These are phyloP conservation scores for Schoenoplectus triqueter DNA, from an alignment of 202 grass and related monocot genomes.

Conservation along the genomic window DNA sequence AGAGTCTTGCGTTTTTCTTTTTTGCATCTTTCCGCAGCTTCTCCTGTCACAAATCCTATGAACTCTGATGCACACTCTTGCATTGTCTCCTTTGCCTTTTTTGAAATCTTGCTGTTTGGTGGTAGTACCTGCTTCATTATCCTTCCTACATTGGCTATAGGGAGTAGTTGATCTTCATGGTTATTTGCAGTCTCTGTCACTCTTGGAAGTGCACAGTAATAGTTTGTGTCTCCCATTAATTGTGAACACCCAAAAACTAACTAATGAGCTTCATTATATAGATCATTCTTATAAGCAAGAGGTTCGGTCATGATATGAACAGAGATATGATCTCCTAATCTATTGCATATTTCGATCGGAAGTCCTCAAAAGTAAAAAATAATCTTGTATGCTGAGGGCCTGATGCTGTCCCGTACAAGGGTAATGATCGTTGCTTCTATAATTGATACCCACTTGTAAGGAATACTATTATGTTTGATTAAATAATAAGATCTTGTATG, in stretches of 20 bases:
- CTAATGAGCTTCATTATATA: neutral
- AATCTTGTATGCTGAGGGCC: slow-evolving; percentile 13
- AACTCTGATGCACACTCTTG: slow-evolving; percentile 92
- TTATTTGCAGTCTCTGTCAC: neutral
- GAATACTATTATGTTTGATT: slow-evolving; percentile 20
- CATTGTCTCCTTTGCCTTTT: slow-evolving; percentile 74
- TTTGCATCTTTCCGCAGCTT: slow-evolving; percentile 72
- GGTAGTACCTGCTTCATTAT: slow-evolving; percentile 78
- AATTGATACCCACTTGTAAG: slow-evolving; percentile 40
- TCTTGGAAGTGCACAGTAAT: slow-evolving; percentile 30
- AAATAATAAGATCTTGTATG: slow-evolving; percentile 29
- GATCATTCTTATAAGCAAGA: slow-evolving; percentile 27
- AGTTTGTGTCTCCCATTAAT: neutral
- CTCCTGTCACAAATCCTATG: slow-evolving; percentile 74
- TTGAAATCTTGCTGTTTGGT: slow-evolving; percentile 76
- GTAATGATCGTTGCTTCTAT: slow-evolving; percentile 37
- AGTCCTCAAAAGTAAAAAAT: slow-evolving; percentile 35
- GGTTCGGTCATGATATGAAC: neutral
- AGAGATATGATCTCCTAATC: slow-evolving; percentile 9
- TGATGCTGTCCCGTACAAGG: slow-evolving; percentile 9
- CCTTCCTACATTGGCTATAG: slow-evolving; percentile 77
- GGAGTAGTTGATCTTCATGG: slow-evolving; percentile 58
- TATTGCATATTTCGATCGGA: slow-evolving; percentile 18
- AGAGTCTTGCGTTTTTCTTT: slow-evolving; percentile 71
- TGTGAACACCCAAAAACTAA: neutral